Evolutionary conservation across 371 early-diverging fungal genomes (phyloP), one percentile per base, ranked within the genome.

Genomic region (Chytridium lagenaria): DNA sequence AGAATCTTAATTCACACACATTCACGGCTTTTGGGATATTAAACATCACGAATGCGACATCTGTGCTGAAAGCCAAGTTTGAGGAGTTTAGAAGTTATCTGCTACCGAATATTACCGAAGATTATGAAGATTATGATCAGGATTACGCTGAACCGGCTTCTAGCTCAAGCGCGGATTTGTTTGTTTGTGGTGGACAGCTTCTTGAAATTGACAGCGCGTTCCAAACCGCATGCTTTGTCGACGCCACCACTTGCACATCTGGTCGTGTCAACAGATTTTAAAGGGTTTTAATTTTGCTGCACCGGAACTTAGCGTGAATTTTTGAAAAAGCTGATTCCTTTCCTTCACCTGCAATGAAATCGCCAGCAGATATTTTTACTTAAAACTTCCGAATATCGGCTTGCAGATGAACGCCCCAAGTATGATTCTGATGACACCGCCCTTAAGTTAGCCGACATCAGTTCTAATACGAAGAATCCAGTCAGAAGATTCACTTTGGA

Each of bases 181-280:
- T 52, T 52, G n/a, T 52, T 22, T 52, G 55, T 26, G 7, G 16
- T 52, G 55, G 55, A 12, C 55, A 52, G 55, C 55, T 52, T n/a
- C 23, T n/a, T 23, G 16, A 7, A n/a, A 15, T 52, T 5, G 23
- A 23, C 26, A 23, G 5, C 5, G 12, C 55, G 5, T 52, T 22
- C 26, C 7, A 52, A 26, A 52, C 55, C 5, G 5, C 7, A 52
- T 52, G 55, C 23, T 52, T 52, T 52, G 55, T 52, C 5, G 55
- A 52, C 23, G 55, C 23, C 55, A 52, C 55, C n/a, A 52, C 5
- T 5, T 52, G 55, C 55, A 10, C 5, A 22, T n/a, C 55, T 52
- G 26, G 55, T 5, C 23, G 5, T 52, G 26, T 26, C 12, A 19
- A 44, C 19, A 44, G n/a, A n/a, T 44, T 44, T 19, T 44, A 44